Conservation (phyloP, 2,329 filamentous ascomycete species). For the Colletotrichum abscissum region DNA sequence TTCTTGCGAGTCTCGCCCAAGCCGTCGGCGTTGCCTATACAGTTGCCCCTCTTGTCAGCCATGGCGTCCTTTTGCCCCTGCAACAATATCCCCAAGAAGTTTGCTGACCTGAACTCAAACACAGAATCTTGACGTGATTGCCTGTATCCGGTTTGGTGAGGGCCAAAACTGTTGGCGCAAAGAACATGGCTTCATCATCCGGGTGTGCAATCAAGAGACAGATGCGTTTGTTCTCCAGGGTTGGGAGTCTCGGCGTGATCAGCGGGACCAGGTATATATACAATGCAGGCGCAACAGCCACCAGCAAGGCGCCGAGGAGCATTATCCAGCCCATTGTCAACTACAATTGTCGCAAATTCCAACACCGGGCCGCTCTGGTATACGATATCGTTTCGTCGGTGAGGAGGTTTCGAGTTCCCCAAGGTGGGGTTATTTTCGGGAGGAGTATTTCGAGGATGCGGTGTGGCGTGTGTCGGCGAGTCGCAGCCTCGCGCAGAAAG, state of each 20-base stretch:
- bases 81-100: conserved; percentile 33
- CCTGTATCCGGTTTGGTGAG: conserved; percentile 82
- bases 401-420: background rate
- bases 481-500: background rate
- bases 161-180: conserved; percentile 88
- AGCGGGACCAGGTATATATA: conserved; percentile 63
- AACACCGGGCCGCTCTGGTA: background rate
- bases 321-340: conserved; percentile 39
- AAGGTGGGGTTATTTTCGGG: conserved; percentile 18
- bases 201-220: conserved; percentile 95
- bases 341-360: background rate
- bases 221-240: conserved; percentile 84
- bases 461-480: conserved; percentile 18
- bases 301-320: conserved; percentile 38
- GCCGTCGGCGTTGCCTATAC: conserved; percentile 82
- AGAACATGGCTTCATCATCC: conserved; percentile 99
- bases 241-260: conserved; percentile 68
- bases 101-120: conserved; percentile 80
- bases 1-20: conserved; percentile 84
- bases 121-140: conserved; percentile 95
- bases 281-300: conserved; percentile 58
- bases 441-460: conserved; percentile 10
- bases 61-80: conserved; percentile 6
- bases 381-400: conserved; percentile 3
- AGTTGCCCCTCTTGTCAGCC: conserved; percentile 14